Base-by-base conservation (phyloP, 1,284 basidiomycete genomes). In the Stygiomarasmius scandens region DNA sequence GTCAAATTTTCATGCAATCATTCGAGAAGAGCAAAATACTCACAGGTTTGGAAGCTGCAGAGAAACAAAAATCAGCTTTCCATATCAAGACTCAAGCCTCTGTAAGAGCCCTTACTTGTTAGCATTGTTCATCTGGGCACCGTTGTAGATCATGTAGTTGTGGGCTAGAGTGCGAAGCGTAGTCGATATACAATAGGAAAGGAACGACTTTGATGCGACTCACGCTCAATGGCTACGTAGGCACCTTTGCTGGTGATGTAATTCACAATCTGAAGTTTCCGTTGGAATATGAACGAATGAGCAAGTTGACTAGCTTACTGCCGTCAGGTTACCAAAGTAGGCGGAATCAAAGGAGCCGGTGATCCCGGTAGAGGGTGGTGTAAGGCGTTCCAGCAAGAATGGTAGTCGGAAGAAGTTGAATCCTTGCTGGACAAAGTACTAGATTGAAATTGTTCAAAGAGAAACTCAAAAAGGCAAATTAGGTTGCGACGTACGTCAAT, bases 401-500 rank as follows among this genome's bases (percentile, higher is more conserved):
- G 84, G 78, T 62, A 86, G 69, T 61, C 84, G 83, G 82, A 86
- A 86, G 19, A 80, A 77, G 71, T 87, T 87, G 74, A 86, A 80
- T 23, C 84, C 84, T 64, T 81, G 69, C 23, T 65, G 68, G 47
- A 83, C 69, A 69, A 87, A 86, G 73, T 73, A 86, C 73, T 77
- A 54, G 10, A 32, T 56, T 61, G 47, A 66, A 34, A 65, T 65
- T 67, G 38, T 38, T 47, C 24, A 43, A 43, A 23, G 14, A 22
- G 32, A 27, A 24, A 20, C 11, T 27, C 50, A 32, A 32, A 32
- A 12, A 47, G 43, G 27, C 52, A 49, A 23, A n/a, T n/a, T n/a
- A 19, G 58, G 63, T 52, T 32, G 22, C n/a, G 20, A 54, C 56
- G 36, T 52, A 63, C 61, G 44, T 58, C 56, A 32, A 63, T 60